These are phyloP conservation scores for Alternaria sp. DNA, from an alignment of 2,329 filamentous ascomycete species.

Conservation along the genomic window DNA sequence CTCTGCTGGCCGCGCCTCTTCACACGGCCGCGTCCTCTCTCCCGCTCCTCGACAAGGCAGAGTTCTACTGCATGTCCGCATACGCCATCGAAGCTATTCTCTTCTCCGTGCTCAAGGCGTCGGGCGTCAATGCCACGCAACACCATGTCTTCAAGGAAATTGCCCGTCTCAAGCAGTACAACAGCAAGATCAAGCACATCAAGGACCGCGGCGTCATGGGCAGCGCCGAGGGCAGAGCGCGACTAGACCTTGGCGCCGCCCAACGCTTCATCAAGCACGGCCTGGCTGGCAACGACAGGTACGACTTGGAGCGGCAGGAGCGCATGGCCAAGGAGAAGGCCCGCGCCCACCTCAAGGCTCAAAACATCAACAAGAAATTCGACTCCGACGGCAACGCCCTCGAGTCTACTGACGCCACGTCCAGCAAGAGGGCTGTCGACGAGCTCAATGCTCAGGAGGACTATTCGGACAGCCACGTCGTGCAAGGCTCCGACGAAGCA, in stretches of 20 bases:
- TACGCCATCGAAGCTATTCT: constrained; percentile 91
- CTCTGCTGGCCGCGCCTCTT: constrained; percentile 71
- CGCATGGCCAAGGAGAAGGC: constrained; percentile 44
- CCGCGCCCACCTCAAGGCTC: constrained; percentile 29
- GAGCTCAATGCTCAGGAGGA: constrained; percentile 18
- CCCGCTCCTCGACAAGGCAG: constrained; percentile 92
- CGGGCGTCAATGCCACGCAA: constrained; percentile 78
- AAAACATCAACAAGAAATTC: constrained; percentile 36
- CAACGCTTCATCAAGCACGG: constrained; percentile 82
- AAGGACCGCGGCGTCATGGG: constrained; percentile 58
- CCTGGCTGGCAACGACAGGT: constrained; percentile 62
- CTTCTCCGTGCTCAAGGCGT: constrained; percentile 81
- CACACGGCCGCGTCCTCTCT: constrained; percentile 75
- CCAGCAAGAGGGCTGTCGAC: constrained; percentile 37
- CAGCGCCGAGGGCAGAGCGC: constrained; percentile 53
- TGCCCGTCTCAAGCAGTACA: constrained; percentile 86
- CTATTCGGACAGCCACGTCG: constrained; percentile 17
- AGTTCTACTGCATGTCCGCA: constrained; percentile 84
- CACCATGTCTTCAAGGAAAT: constrained; percentile 88
- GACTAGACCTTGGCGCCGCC: constrained; percentile 76
- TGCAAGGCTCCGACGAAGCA: constrained; percentile 11
- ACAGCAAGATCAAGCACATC: constrained; percentile 83
- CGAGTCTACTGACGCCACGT: constrained; percentile 14
- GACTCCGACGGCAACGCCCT: constrained; percentile 32
- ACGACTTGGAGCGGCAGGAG: constrained; percentile 50